These are phyloP conservation scores for Xylaria sp. DNA, from an alignment of 2,329 filamentous ascomycete species.

Conservation along the genomic window DNA sequence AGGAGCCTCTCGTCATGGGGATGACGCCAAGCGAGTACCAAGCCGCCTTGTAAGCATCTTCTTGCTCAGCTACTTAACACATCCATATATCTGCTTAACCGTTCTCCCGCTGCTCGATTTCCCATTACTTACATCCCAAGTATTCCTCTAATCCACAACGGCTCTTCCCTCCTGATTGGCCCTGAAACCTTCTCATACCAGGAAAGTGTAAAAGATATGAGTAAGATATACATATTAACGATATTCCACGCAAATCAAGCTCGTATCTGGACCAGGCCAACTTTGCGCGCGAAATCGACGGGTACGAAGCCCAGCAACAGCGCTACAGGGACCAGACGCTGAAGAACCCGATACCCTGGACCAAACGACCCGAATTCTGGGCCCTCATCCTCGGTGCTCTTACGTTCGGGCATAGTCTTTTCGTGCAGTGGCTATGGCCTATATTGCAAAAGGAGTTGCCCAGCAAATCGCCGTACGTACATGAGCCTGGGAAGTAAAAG, in stretches of 20 bases:
- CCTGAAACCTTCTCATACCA: background rate
- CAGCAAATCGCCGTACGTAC: background rate
- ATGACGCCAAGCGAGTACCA: slow-evolving; percentile 32
- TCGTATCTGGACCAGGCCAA: slow-evolving; percentile 26
- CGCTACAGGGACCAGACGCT: background rate
- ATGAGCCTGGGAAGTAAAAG: background rate
- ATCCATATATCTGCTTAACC: background rate
- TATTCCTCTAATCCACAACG: too few relatives aligned
- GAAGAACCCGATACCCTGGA: background rate
- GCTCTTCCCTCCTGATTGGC: background rate
- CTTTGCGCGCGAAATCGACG: slow-evolving; percentile 29
- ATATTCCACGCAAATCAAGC: slow-evolving; percentile 9
- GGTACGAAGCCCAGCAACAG: slow-evolving; percentile 6
- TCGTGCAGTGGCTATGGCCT: slow-evolving; percentile 29
- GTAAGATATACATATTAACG: slow-evolving; percentile 4
- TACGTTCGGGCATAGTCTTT: slow-evolving; percentile 15
- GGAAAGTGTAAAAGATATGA: background rate
- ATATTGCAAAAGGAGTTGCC: background rate
- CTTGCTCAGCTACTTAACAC: background rate
- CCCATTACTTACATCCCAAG: too few relatives aligned
- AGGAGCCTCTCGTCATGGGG: slow-evolving; percentile 26
- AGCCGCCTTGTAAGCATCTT: slow-evolving; percentile 29
- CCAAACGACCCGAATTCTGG: slow-evolving; percentile 26
- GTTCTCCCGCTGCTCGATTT: background rate
- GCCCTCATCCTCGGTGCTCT: slow-evolving; percentile 20